Percentiles rank a stretch among this genome's conserved stretches.
These are phyloP conservation scores for Neopestalotiopsis rosae DNA, from an alignment of 2,329 filamentous ascomycete species.

Conservation along the genomic window DNA sequence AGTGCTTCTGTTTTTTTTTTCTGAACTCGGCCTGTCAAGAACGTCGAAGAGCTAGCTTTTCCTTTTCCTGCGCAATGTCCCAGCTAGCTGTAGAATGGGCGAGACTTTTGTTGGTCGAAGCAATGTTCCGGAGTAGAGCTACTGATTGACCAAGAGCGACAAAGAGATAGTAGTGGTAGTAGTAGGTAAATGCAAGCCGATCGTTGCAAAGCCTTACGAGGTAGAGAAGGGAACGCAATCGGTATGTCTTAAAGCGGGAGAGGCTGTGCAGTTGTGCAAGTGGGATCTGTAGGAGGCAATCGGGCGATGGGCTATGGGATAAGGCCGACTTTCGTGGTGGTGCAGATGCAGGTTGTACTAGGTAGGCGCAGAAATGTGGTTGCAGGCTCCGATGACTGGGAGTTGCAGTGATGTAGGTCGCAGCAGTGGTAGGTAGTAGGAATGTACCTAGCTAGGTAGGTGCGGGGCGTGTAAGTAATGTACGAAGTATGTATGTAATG, in stretches of 20 bases:
- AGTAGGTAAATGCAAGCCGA: background rate
- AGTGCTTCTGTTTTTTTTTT: background rate
- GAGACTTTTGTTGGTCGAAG: background rate
- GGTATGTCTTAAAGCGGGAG: constrained; percentile 1
- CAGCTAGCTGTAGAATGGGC: background rate
- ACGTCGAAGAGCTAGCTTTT: background rate
- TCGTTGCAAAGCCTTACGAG: background rate
- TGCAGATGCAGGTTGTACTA: constrained; percentile 2
- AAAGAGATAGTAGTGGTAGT: background rate
- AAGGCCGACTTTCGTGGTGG: constrained; percentile 14
- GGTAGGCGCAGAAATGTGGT: background rate
- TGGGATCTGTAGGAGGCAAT: background rate
- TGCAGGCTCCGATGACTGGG: background rate
- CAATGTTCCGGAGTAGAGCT: background rate
- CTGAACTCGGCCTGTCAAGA: background rate
- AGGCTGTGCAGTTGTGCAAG: background rate
- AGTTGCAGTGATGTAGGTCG: background rate
- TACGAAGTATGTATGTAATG: too few relatives aligned
- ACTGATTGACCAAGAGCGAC: background rate
- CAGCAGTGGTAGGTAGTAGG: background rate
- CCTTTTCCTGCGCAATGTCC: background rate
- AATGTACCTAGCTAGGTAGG: background rate
- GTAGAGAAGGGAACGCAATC: background rate
- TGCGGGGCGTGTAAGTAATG: background rate
- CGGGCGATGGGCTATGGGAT: constrained; percentile 1